Base-by-base conservation (phyloP, 805 yeast genomes). In the Monosporozyma yasuniensis region DNA sequence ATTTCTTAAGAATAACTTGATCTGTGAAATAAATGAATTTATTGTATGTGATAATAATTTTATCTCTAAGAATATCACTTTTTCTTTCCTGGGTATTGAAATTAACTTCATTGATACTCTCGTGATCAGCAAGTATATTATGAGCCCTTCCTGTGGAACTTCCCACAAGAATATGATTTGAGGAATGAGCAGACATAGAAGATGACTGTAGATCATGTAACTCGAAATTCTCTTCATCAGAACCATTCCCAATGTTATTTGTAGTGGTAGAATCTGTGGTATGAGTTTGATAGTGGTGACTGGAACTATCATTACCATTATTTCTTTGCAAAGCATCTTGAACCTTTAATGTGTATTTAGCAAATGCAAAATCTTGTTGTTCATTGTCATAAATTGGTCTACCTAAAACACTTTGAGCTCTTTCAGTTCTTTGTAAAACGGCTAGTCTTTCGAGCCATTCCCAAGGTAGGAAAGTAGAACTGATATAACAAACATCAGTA, bases 381-480 rank as follows among this genome's bases (percentile, higher is more conserved):
- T 82, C 88, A 50, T 84, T 90, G 54, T 83, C 91, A 60, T 79
- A 83, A 42, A 84, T 77, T 16, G 81, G 80, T 52, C 95, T 70
- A 1, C 96, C 96, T 38, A 87, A 63, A 4, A 86, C 77, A 7
- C 91, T 87, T 52, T 80, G 82, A 42, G 80, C 79, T 57, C 85
- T 90, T 48, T 76, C 74, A 14, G 69, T 69, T 54, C 78, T 77
- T 66, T 80, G 81, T 39, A 83, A 64, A 11, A 75, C 70, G 47
- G 76, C 75, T 49, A 83, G 73, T 54, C 84, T 72, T 59, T 84
- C 85, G 53, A 84, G 75, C 91, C 95, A 87, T 64, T 86, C 95
- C 93, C 95, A 85, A 0, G 86, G 86, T 10, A 83, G 74, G 6
- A 84, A 84, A 28, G 87, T 84, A 34, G 87, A 77, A 19, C 83